Base-by-base conservation (phyloP, 306 rosid genomes). In the Ammopiptanthus mongolicus region DNA sequence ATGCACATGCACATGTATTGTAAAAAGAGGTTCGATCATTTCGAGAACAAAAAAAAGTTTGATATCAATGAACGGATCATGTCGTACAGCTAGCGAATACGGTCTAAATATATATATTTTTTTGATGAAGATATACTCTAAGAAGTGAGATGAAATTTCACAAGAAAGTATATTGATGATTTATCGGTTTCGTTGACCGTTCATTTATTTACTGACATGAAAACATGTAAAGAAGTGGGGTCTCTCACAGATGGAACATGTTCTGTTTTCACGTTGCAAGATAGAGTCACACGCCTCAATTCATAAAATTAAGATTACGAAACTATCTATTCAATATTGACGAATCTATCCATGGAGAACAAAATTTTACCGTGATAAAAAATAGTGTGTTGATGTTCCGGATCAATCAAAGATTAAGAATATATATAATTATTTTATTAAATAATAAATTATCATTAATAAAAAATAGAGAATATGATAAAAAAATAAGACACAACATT, bases 131-230 rank as follows among this genome's bases (percentile, higher is more conserved):
- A n/a, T n/a, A n/a, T 78, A 74, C 75, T 55, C 53, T 15, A 61
- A 65, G 68, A 75, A 73, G 69, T 8, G 67, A 51, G 18, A 77
- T 36, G 81, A 75, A 62, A 71, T 41, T 58, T 76, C 70, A 80
- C 70, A 41, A 51, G 34, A 47, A 66, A 73, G 56, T 28, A 71
- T 44, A 48, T 29, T 1, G 63, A 61, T 55, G 78, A 65, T 50
- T 84, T 76, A 60, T 74, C 78, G 59, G 82, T 80, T 82, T 71
- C 79, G 56, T 74, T 83, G 89, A 87, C 91, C 84, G 51, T 80
- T 87, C 87, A 83, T 80, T 72, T 51, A 86, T 73, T 51, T 78
- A 66, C 69, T 84, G 83, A 81, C 80, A 59, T 62, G 83, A 83
- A 84, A 76, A 77, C 77, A 77, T 65, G 65, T 29, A 75, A 73